A percentile compares a stretch with the other conserved stretches of the same genome.
Conservation (phyloP, 768 basidiomycete genomes). For the Leccinum variicolor region DNA sequence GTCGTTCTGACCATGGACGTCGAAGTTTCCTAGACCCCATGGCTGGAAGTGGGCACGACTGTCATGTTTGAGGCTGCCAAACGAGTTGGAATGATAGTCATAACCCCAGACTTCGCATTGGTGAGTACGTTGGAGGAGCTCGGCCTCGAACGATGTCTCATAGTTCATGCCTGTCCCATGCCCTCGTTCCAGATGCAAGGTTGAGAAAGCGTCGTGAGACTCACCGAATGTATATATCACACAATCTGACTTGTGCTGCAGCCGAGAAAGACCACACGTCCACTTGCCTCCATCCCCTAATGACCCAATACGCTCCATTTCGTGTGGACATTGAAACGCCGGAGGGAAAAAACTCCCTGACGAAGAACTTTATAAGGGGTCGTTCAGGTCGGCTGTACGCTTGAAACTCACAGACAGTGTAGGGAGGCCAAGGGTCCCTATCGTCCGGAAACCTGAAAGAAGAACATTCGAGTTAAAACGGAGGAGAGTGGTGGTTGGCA, state of each 20-base stretch:
- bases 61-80: conserved; percentile 31
- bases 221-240: conserved; percentile 62
- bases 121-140: conserved; percentile 44
- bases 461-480: conserved; percentile 1
- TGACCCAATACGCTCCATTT: conserved; percentile 41
- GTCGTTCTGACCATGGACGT: conserved; percentile 33
- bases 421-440: conserved; percentile 51
- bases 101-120: conserved; percentile 61
- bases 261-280: conserved; percentile 59
- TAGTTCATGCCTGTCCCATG: conserved; percentile 43
- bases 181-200: background rate
- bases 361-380: conserved; percentile 2
- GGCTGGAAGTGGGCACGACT: conserved; percentile 42
- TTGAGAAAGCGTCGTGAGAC: background rate
- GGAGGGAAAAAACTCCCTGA: conserved; percentile 47
- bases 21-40: conserved; percentile 37
- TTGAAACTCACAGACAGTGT: conserved; percentile 51
- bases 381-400: background rate
- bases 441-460: conserved; percentile 49
- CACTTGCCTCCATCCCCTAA: conserved; percentile 71
- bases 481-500: background rate
- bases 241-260: conserved; percentile 52
- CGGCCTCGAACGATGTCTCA: conserved; percentile 64
- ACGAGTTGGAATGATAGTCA: conserved; percentile 42
- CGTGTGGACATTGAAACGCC: conserved; percentile 43